Evolutionary conservation across 768 basidiomycete genomes (phyloP).

Genomic region (Cyclocybe aegerita): DNA sequence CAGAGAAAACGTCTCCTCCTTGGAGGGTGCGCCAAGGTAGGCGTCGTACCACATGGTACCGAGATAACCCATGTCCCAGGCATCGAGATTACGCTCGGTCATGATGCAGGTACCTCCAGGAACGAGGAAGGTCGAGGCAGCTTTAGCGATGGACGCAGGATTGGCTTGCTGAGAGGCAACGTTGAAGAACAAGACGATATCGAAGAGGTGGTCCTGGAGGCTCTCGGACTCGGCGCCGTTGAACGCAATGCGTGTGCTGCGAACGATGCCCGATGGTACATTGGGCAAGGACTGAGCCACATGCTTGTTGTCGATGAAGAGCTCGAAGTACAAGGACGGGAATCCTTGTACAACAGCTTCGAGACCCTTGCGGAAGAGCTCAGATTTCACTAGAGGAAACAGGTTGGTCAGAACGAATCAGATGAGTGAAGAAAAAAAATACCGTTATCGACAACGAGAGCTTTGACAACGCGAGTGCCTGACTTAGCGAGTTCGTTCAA

Average conservation of each 20-base stretch:
- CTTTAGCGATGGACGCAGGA: slow-evolving; percentile 4
- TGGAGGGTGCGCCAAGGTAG: slow-evolving; percentile 3
- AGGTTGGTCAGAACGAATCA: not conserved
- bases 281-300: slow-evolving; percentile 1
- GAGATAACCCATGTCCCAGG: slow-evolving; percentile 8
- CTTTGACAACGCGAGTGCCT: slow-evolving; percentile 1
- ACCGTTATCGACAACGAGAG: slow-evolving; percentile 10
- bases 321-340: slow-evolving; percentile 1
- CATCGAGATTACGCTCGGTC: slow-evolving; percentile 8
- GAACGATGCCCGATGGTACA: slow-evolving; percentile 6
- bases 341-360: slow-evolving; percentile 6
- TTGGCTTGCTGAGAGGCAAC: not conserved
- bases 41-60: slow-evolving; percentile 11
- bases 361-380: slow-evolving; percentile 4
- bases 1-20: slow-evolving; percentile 3
- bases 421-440: not conserved
- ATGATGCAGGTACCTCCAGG: slow-evolving; percentile 10
- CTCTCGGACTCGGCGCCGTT: not conserved
- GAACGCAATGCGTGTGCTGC: slow-evolving; percentile 3
- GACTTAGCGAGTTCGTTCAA: not conserved
- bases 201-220: slow-evolving; percentile 10
- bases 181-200: slow-evolving; percentile 10
- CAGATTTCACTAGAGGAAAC: slow-evolving; percentile 6
- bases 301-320: slow-evolving; percentile 12
- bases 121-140: slow-evolving; percentile 3